These are phyloP conservation scores for Pisolithus orientalis DNA, from an alignment of 768 basidiomycete species.

Conservation along the genomic window DNA sequence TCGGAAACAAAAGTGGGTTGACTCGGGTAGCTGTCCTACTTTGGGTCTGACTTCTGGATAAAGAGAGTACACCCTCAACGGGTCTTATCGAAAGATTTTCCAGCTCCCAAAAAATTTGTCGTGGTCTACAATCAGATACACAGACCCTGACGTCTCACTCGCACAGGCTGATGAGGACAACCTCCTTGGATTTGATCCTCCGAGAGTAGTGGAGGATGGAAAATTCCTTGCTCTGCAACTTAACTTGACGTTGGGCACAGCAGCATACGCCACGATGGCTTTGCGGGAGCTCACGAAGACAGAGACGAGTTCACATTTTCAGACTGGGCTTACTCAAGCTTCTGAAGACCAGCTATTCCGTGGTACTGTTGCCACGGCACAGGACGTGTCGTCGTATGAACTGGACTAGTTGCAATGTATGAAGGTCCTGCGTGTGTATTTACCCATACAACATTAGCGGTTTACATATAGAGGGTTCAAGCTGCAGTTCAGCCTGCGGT, in stretches of 20 bases:
- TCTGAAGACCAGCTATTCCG: constrained; percentile 82
- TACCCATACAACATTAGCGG: too few relatives aligned
- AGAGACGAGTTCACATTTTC: constrained; percentile 90
- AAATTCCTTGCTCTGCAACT: constrained; percentile 88
- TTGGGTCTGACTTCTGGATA: constrained; percentile 4
- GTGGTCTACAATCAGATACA: constrained; percentile 83
- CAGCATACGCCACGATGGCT: constrained; percentile 98
- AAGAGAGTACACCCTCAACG: constrained; percentile 88
- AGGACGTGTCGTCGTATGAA: constrained; percentile 20
- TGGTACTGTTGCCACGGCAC: constrained; percentile 31
- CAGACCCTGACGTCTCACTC: constrained; percentile 86
- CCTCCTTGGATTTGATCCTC: constrained; percentile 74
- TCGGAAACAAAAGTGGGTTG: constrained; percentile 77
- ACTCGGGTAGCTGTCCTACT: neutral
- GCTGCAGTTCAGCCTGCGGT: too few relatives aligned
- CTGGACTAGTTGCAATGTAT: neutral
- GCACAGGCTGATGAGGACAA: constrained; percentile 95
- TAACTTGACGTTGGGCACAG: constrained; percentile 76
- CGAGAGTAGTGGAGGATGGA: constrained; percentile 60
- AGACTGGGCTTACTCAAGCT: constrained; percentile 67
- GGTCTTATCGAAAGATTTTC: constrained; percentile 89
- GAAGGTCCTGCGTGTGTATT: neutral
- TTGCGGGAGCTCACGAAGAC: constrained; percentile 91
- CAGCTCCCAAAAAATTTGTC: constrained; percentile 77
- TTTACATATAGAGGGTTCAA: too few relatives aligned